Conservation (phyloP, 257 asterid genomes). For the Solanum pimpinellifolium region DNA sequence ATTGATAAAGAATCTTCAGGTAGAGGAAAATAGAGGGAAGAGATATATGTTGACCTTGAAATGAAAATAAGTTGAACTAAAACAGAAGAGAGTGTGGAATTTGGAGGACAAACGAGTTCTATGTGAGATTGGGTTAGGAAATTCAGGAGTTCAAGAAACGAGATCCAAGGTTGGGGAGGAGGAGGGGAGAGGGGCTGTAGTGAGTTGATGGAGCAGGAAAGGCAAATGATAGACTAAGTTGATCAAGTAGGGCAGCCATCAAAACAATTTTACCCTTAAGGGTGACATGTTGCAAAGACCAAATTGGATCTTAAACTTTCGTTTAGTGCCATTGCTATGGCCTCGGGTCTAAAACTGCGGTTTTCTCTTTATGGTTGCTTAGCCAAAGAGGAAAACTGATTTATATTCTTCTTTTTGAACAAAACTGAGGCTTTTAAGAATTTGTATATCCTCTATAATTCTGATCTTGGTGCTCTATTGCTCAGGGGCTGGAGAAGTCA, state of each 20-base stretch:
- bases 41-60: not conserved
- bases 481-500: conserved; percentile 9
- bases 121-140: not conserved
- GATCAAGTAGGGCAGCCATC: not conserved
- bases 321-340: not conserved
- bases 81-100: not conserved
- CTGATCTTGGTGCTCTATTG: not conserved
- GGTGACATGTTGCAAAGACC: not conserved
- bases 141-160: not conserved
- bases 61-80: not conserved
- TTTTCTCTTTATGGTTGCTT: not conserved
- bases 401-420: not conserved
- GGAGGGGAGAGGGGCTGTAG: not conserved
- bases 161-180: not conserved
- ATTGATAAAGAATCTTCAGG: not conserved
- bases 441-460: not conserved
- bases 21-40: not conserved
- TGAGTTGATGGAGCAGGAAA: not conserved
- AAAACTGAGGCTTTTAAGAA: not conserved
- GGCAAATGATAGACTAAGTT: not conserved
- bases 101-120: not conserved
- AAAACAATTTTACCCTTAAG: not conserved
- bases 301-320: not conserved
- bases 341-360: not conserved
- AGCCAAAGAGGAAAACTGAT: not conserved